A percentile compares a stretch with the other conserved stretches of the same genome.
These are phyloP conservation scores for Salmacisia buchloeana DNA, from an alignment of 1,284 basidiomycete species.

Conservation along the genomic window DNA sequence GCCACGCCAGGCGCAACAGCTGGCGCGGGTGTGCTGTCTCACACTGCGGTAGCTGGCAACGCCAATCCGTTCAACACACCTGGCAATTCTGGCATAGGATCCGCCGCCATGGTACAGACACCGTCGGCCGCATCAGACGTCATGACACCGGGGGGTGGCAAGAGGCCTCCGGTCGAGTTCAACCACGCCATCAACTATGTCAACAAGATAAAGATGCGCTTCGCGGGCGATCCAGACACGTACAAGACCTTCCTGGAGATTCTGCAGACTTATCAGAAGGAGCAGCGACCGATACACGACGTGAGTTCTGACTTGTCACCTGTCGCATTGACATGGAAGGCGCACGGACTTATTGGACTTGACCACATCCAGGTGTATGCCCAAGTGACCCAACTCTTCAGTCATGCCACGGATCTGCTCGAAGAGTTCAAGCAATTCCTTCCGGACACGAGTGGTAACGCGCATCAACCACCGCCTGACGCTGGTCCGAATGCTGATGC, in stretches of 20 bases:
- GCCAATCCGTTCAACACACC: constrained; percentile 5
- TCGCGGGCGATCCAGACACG: constrained; percentile 81
- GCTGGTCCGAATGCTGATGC: neutral
- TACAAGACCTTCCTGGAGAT: constrained; percentile 99
- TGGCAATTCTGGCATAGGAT: neutral
- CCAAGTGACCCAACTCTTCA: constrained; percentile 88
- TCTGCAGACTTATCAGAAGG: constrained; percentile 93
- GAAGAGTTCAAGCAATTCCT: constrained; percentile 95
- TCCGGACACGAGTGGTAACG: constrained; percentile 59
- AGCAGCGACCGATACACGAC: constrained; percentile 78
- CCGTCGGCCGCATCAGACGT: constrained; percentile 1
- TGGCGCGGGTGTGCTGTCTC: constrained; percentile 21
- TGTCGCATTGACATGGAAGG: neutral
- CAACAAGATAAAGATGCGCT: constrained; percentile 96
- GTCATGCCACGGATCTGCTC: constrained; percentile 83
- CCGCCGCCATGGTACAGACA: neutral
- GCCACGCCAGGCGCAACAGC: constrained; percentile 23
- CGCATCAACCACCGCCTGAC: constrained; percentile 15
- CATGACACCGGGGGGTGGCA: constrained; percentile 15
- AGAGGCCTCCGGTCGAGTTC: constrained; percentile 66
- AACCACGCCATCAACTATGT: constrained; percentile 97
- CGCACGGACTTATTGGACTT: constrained; percentile 51
- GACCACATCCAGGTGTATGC: constrained; percentile 83
- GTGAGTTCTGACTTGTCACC: constrained; percentile 57
- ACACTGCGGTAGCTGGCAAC: neutral